phyloP scores from a whole-genome alignment of 768 basidiomycete genomes.

The Lyophyllum shimeji region DNA sequence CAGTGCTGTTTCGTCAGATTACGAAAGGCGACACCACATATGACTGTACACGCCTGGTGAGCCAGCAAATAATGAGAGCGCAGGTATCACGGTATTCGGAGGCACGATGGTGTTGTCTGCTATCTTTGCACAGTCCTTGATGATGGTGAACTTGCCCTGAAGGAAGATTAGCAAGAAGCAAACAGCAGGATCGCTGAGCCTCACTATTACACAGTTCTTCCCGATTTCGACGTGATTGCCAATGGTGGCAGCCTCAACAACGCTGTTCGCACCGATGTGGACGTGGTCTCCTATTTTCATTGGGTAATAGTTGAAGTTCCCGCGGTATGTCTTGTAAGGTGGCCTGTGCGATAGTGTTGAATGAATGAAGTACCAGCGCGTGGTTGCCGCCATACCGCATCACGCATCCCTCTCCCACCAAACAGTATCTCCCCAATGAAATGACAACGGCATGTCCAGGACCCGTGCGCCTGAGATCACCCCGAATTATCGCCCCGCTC shows the following conservation, averaged over 20 bases:
- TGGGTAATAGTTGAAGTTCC: slow-evolving; percentile 95
- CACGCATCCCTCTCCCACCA: slow-evolving; percentile 86
- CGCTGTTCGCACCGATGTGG: slow-evolving; percentile 83
- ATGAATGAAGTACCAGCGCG: background rate
- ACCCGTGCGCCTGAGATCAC: slow-evolving; percentile 87
- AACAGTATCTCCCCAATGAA: slow-evolving; percentile 89
- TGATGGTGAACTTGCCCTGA: slow-evolving; percentile 94
- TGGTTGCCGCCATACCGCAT: slow-evolving; percentile 57
- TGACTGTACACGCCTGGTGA: slow-evolving; percentile 69
- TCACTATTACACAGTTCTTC: slow-evolving; percentile 90
- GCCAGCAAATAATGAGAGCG: slow-evolving; percentile 80
- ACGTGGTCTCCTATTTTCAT: slow-evolving; percentile 97
- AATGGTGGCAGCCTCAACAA: slow-evolving; percentile 94
- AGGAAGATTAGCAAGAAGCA: background rate
- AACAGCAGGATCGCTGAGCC: slow-evolving; percentile 24
- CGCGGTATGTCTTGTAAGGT: slow-evolving; percentile 87
- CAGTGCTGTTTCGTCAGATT: slow-evolving; percentile 1
- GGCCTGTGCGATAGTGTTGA: slow-evolving; percentile 44
- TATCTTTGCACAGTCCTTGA: slow-evolving; percentile 92
- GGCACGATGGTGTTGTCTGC: slow-evolving; percentile 89
- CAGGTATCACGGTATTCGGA: slow-evolving; percentile 90
- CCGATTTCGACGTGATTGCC: slow-evolving; percentile 95
- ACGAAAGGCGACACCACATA: background rate
- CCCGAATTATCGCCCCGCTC: slow-evolving; percentile 85
- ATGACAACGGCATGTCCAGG: slow-evolving; percentile 94